Base-by-base conservation (phyloP, 495 filamentous ascomycete genomes). In the Paragyromitra xinjiangensis region DNA sequence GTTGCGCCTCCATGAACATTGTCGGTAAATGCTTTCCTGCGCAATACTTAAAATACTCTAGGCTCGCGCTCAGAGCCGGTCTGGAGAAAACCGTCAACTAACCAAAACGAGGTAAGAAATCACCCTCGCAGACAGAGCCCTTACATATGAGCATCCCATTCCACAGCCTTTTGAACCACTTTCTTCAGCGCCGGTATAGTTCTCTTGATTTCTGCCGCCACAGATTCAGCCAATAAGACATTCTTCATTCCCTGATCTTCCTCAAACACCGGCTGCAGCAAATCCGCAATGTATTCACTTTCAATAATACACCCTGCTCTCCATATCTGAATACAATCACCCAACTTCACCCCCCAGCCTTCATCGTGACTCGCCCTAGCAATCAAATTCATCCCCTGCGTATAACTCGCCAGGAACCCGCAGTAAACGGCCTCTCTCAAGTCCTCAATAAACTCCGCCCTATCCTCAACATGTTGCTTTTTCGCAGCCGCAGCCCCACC, bases 221-320 rank as follows among this genome's bases (percentile, higher is more conserved):
- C 85, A 19, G 79, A 80, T 1, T 83, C 73, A 42, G 88, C 84
- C 69, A 87, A 85, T 24, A 88, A 84, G 3, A 91, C 81, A 69
- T 88, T 83, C 45, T 39, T 51, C 7, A 70, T 55, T 0, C 42
- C 70, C 48, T 59, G 29, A 0, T 78, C 45, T 11, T 65, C 48
- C 42, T 70, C 48, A 50, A 53, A 76, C 40, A 61, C 65, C 0
- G 26, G 40, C 51, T 70, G 63, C 1, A 92, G 85, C 44, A 92
- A 80, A 67, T 90, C 88, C 5, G 86, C 86, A 80, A 94, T 91
- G 71, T 88, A 83, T 72, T 92, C 91, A 1, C 90, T 86, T 79
- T 90, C 87, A 80, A 93, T 93, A 82, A 94, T 93, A 81, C 91
- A 93, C 4, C 92, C 92, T 1, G 85, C 88, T 1, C 89, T 88